A percentile compares a stretch with the other conserved stretches of the same genome.
Evolutionary conservation across 2,329 filamentous ascomycete genomes (phyloP).

Genomic region (Ceratocystis diversiconidia): DNA sequence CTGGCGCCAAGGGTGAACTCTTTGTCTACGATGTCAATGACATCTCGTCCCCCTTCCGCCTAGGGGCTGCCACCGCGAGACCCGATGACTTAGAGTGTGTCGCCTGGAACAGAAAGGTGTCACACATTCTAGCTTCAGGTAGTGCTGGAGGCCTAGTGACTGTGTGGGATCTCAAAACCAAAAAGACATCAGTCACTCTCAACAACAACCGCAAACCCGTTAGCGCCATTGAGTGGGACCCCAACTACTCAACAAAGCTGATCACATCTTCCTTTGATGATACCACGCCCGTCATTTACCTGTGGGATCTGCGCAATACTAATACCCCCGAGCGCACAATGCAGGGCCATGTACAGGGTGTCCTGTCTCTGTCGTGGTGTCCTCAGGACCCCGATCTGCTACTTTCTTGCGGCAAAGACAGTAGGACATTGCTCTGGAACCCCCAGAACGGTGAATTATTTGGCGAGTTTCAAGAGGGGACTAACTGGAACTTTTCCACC

Average conservation of each 20-base stretch:
- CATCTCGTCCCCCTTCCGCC: constrained; percentile 68
- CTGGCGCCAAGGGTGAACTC: constrained; percentile 86
- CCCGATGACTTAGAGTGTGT: constrained; percentile 92
- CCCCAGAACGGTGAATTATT: constrained; percentile 75
- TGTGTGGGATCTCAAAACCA: constrained; percentile 96
- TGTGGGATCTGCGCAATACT: constrained; percentile 94
- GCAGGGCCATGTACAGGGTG: constrained; percentile 83
- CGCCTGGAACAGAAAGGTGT: constrained; percentile 96
- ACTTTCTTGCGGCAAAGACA: constrained; percentile 91
- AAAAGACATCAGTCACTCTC: constrained; percentile 89
- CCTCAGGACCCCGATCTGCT: constrained; percentile 76
- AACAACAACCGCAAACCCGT: constrained; percentile 93
- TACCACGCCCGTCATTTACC: constrained; percentile 68
- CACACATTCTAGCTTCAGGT: constrained; percentile 89
- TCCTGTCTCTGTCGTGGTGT: constrained; percentile 93
- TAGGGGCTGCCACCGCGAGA: constrained; percentile 76
- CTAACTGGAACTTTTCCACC: constrained; percentile 98
- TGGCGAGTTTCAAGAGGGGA: constrained; percentile 90
- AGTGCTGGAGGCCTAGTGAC: constrained; percentile 90
- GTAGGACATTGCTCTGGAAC: constrained; percentile 91
- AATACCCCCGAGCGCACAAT: constrained; percentile 84
- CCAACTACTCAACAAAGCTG: constrained; percentile 84
- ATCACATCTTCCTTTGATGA: constrained; percentile 86
- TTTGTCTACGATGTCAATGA: constrained; percentile 94
- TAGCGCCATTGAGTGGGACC: constrained; percentile 94